Base-by-base conservation (phyloP, 2,329 filamentous ascomycete genomes). In the Penicillium sp. region DNA sequence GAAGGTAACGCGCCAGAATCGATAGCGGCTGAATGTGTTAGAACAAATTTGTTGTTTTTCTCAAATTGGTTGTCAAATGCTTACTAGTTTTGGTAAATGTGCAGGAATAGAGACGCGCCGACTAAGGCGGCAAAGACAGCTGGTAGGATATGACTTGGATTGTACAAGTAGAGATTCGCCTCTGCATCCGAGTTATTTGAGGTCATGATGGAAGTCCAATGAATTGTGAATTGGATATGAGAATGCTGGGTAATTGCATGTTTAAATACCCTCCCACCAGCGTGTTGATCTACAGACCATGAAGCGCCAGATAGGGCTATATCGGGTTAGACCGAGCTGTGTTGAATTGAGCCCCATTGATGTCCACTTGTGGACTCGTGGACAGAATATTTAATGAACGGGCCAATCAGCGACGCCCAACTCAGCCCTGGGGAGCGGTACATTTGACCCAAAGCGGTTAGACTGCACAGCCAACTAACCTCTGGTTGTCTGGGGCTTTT, bases 1-100 rank as follows among this genome's bases (percentile, higher is more conserved):
- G 58, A 74, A 75, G 7, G 70, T 74, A 17, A 75, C 63, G n/a
- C 61, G 63, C 72, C 72, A 75, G 51, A 66, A 74, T 27, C 62
- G 60, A 51, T 73, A 73, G 48, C 58, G 68, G 51, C 71, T 67
- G 33, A 10, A 12, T 3, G 3, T 35, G 33, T 50, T 38, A 39
- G 41, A 17, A 10, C 12, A 17, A 21, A 0, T 10, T 23, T 13
- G 19, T 9, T n/a, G 3, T 13, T 27, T 27, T 49, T 68, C 27
- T 21, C 39, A 13, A 36, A 4, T 10, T 29, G n/a, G n/a, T n/a
- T n/a, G 17, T 7, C 9, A 21, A 21, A 4, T 4, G 8, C 70
- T 57, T 38, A 75, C 71, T 71, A 70, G 50, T 73, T 75, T 53
- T 75, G 73, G 49, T 62, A 71, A 17, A 65, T 59, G 45, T 75